Conservation (phyloP, 257 asterid species). For the Ajuga chamaepitys region DNA sequence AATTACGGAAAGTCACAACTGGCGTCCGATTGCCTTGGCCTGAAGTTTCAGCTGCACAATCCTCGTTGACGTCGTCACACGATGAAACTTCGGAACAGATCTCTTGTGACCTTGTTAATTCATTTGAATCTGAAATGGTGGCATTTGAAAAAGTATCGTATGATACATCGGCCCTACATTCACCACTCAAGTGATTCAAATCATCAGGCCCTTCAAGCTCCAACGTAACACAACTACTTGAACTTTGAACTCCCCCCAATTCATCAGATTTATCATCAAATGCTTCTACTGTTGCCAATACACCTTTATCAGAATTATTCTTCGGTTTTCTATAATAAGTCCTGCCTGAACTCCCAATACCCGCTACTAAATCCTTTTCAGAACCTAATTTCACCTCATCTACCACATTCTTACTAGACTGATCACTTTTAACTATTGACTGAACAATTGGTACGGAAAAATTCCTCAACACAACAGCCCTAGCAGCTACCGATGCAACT, state of each 20-base stretch:
- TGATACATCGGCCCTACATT: slow-evolving; percentile 16
- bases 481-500: slow-evolving; percentile 41
- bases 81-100: slow-evolving; percentile 21
- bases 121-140: slow-evolving; percentile 10
- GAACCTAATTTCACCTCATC: slow-evolving; percentile 20
- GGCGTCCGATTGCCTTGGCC: slow-evolving; percentile 24
- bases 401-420: slow-evolving; percentile 17
- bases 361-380: slow-evolving; percentile 1
- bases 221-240: slow-evolving; percentile 43
- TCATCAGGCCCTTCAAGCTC: slow-evolving; percentile 29
- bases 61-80: slow-evolving; percentile 21
- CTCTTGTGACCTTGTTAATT: slow-evolving; percentile 22
- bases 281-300: background rate
- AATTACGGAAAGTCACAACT: slow-evolving; percentile 42
- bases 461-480: slow-evolving; percentile 17
- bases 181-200: slow-evolving; percentile 27
- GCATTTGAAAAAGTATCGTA: background rate
- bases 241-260: slow-evolving; percentile 29
- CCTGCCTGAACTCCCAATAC: slow-evolving; percentile 15
- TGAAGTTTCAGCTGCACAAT: slow-evolving; percentile 24
- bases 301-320: background rate
- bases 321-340: background rate
- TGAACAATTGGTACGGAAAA: slow-evolving; percentile 55
- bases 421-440: slow-evolving; percentile 41
- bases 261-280: background rate